Evolutionary conservation across 2,329 filamentous ascomycete genomes (phyloP).

Genomic region (Clarireedia homoeocarpa): DNA sequence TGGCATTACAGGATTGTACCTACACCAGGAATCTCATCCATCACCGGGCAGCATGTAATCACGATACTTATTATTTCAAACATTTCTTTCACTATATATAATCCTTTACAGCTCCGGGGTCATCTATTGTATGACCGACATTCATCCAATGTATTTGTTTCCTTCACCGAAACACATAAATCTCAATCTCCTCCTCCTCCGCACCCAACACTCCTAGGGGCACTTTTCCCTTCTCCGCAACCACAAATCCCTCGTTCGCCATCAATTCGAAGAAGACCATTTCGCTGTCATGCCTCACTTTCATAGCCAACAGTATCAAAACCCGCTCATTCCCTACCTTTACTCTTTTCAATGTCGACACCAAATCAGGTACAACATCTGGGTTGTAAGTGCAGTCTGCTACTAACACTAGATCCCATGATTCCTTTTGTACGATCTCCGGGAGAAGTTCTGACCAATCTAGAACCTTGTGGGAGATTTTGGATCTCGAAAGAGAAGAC

Average conservation of each 20-base stretch:
- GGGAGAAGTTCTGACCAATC: constrained; percentile 53
- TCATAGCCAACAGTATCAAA: constrained; percentile 52
- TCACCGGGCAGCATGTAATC: too few species aligned
- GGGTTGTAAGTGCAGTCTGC: constrained; percentile 70
- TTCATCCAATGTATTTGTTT: not conserved
- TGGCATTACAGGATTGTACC: too few species aligned
- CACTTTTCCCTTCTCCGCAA: constrained; percentile 16
- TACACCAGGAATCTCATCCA: too few species aligned
- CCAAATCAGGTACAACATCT: constrained; percentile 56
- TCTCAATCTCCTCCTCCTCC: constrained; percentile 24
- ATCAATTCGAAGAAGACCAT: constrained; percentile 58
- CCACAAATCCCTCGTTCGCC: constrained; percentile 23
- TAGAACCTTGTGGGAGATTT: constrained; percentile 42
- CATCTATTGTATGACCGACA: too few species aligned
- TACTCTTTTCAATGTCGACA: constrained; percentile 42
- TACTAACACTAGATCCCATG: constrained; percentile 53
- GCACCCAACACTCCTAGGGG: constrained; percentile 20
- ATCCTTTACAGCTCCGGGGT: too few species aligned
- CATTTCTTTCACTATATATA: too few species aligned
- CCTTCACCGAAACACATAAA: constrained; percentile 22
- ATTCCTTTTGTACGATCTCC: constrained; percentile 23
- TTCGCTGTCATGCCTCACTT: constrained; percentile 60
- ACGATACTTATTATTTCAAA: too few species aligned
- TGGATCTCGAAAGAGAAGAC: not conserved
- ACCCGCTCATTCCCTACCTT: constrained; percentile 6